A percentile compares a stretch with the other conserved stretches of the same genome.
Conservation (phyloP, 768 basidiomycete genomes). For the Mycena floridula region DNA sequence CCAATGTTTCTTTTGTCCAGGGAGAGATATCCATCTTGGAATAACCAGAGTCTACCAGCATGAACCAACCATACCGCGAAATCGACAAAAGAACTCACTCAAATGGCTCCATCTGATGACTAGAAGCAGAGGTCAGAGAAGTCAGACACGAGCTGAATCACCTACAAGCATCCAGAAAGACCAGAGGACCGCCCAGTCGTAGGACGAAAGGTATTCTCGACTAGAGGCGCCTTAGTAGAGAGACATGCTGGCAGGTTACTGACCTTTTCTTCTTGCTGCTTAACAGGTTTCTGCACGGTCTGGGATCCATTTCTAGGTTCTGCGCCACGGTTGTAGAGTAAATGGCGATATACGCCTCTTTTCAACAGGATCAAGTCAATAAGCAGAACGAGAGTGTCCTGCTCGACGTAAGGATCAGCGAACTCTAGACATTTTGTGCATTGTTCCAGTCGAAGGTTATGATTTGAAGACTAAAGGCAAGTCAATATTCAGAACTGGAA, state of each 20-base stretch:
- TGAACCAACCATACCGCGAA: background rate
- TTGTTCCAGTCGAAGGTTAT: conserved; percentile 78
- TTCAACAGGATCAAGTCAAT: conserved; percentile 82
- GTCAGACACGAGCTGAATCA: conserved; percentile 9
- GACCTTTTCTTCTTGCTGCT: too few species aligned
- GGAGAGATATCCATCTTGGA: conserved; percentile 31
- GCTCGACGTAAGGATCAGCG: conserved; percentile 85
- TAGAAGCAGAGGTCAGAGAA: conserved; percentile 18
- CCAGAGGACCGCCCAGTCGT: conserved; percentile 50
- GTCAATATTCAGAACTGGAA: too few species aligned
- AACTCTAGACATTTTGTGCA: conserved; percentile 73
- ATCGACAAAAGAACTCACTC: conserved; percentile 35
- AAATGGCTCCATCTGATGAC: conserved; percentile 79
- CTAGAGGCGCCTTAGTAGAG: too few species aligned
- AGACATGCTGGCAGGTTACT: too few species aligned
- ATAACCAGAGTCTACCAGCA: conserved; percentile 31
- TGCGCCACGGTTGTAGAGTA: conserved; percentile 74
- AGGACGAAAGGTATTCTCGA: conserved; percentile 48
- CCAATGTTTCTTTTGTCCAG: conserved; percentile 47
- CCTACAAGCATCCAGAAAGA: conserved; percentile 71
- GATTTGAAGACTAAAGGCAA: too few species aligned
- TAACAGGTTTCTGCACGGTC: too few species aligned
- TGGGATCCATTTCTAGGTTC: conserved; percentile 57
- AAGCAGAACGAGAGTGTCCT: conserved; percentile 65
- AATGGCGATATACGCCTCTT: conserved; percentile 73